Percentiles rank a stretch among this genome's conserved stretches.
phyloP scores from a whole-genome alignment of 495 filamentous ascomycete genomes.

The Massariosphaeria phaeospora region DNA sequence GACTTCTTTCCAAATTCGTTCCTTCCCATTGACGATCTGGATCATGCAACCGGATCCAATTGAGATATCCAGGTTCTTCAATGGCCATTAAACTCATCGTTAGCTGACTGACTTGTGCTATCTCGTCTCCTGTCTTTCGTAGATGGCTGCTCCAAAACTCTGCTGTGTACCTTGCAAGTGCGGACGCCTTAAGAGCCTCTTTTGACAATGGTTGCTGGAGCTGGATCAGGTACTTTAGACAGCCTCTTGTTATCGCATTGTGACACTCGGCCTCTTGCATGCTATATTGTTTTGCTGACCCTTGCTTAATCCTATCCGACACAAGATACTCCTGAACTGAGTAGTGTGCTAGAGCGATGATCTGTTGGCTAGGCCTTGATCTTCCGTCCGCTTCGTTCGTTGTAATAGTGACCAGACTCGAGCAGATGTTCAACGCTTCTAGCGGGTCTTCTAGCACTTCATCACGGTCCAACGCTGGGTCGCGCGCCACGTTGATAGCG shows the following conservation, averaged over 20 bases:
- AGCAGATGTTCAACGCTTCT: slow-evolving; percentile 7
- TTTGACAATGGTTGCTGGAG: slow-evolving; percentile 21
- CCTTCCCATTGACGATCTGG: slow-evolving; percentile 18
- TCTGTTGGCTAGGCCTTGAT: background rate
- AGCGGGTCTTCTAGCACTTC: slow-evolving; percentile 11
- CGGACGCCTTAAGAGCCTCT: slow-evolving; percentile 23
- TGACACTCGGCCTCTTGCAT: slow-evolving; percentile 29
- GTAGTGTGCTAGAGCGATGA: slow-evolving; percentile 38
- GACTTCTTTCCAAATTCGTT: slow-evolving; percentile 2
- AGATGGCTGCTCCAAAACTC: slow-evolving; percentile 6
- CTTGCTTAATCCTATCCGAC: slow-evolving; percentile 18
- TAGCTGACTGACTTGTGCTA: slow-evolving; percentile 3
- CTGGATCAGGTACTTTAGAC: slow-evolving; percentile 38
- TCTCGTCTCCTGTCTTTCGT: background rate
- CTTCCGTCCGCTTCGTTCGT: background rate
- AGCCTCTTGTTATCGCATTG: slow-evolving; percentile 35
- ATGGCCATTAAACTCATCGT: slow-evolving; percentile 8
- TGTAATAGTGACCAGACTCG: slow-evolving; percentile 3
- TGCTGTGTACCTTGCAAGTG: slow-evolving; percentile 32
- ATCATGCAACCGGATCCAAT: slow-evolving; percentile 24
- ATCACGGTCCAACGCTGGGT: slow-evolving; percentile 15
- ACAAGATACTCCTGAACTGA: slow-evolving; percentile 44
- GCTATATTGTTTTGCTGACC: background rate
- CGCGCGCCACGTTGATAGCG: slow-evolving; percentile 8
- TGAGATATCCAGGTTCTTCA: slow-evolving; percentile 7